Conservation (phyloP, 2,329 filamentous ascomycete genomes). For the Sclerotinia minor region DNA sequence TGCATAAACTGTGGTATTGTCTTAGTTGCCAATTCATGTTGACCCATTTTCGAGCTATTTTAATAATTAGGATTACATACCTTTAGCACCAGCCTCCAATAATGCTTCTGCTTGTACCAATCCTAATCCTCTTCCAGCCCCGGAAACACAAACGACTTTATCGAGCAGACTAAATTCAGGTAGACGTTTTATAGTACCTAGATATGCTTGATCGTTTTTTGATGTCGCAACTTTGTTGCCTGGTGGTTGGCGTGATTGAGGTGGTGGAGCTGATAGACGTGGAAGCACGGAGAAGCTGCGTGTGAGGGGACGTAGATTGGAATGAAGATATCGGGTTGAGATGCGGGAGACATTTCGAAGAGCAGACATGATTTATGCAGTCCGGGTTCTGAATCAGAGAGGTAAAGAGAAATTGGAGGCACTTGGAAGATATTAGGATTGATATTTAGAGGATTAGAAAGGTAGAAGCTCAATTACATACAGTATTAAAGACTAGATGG, state of each 20-base stretch:
- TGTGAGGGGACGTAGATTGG: not conserved
- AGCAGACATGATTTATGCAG: not conserved
- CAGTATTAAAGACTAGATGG: not conserved
- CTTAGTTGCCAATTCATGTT: not conserved
- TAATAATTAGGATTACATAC: slow-evolving; percentile 41
- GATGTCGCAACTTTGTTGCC: slow-evolving; percentile 25
- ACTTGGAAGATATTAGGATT: not conserved
- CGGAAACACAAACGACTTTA: slow-evolving; percentile 69
- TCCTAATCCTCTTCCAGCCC: slow-evolving; percentile 71
- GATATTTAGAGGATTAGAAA: not conserved
- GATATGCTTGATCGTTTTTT: slow-evolving; percentile 25
- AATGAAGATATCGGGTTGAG: slow-evolving; percentile 10
- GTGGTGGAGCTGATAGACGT: slow-evolving; percentile 13
- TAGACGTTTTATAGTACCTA: slow-evolving; percentile 36
- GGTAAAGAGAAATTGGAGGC: not conserved
- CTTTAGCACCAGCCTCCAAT: slow-evolving; percentile 71
- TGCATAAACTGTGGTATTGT: slow-evolving; percentile 33
- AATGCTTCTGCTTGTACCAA: slow-evolving; percentile 71
- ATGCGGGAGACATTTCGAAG: slow-evolving; percentile 17
- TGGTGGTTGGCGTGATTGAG: slow-evolving; percentile 25
- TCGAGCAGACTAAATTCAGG: slow-evolving; percentile 67
- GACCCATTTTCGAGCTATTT: not conserved
- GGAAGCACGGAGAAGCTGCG: slow-evolving; percentile 24
- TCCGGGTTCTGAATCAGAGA: not conserved
- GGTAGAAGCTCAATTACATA: slow-evolving; percentile 9